Evolutionary conservation across 345 rosid species (phyloP), one percentile per base, ranked within the genome.

Genomic region (Eucalyptus sp.): DNA sequence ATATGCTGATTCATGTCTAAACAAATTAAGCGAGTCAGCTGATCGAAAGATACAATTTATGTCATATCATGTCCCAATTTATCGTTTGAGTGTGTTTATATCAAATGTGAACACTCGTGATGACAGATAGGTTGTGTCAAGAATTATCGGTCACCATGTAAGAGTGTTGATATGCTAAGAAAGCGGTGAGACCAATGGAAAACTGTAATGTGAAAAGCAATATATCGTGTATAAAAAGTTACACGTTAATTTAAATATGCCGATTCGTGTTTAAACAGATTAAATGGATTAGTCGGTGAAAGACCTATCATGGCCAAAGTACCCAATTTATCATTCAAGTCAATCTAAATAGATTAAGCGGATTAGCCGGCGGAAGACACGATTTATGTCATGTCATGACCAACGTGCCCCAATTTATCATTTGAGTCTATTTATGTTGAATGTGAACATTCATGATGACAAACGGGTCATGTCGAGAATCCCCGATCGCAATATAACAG

Each of bases 351-450:
- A 13, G 3, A 7, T 64, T 29, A 60, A 60, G 16, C 0, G 0
- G 8, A 13, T 60, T 1, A n/a, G 17, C 3, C 0, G 0, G 1
- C 8, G 5, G 1, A 64, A 64, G 20, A n/a, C 1, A 14, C 5
- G 1, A 64, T 64, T 13, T 13, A n/a, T 64, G 71, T 56, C 71
- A 15, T 14, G 71, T 14, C 71, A n/a, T n/a, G 15, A 64, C 18
- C 76, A 1, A 64, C 1, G 5, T 64, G 1, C 31, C 37, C 3
- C 18, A 4, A 14, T 64, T 64, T 31, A 14, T 64, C 37, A 64
- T 64, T 29, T 7, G 20, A 64, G 18, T 29, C 4, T 6, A 5
- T 64, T 64, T 15, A 64, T 4, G 12, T 22, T 24, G 27, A 56
- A 56, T 56, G 4, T 56, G 62, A 56, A 56, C 13, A 24, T 56